A percentile compares a stretch with the other conserved stretches of the same genome.
These are phyloP conservation scores for Chrysophaeum taylorii DNA, from an alignment of 352 stramenopile genomes.

Conservation along the genomic window DNA sequence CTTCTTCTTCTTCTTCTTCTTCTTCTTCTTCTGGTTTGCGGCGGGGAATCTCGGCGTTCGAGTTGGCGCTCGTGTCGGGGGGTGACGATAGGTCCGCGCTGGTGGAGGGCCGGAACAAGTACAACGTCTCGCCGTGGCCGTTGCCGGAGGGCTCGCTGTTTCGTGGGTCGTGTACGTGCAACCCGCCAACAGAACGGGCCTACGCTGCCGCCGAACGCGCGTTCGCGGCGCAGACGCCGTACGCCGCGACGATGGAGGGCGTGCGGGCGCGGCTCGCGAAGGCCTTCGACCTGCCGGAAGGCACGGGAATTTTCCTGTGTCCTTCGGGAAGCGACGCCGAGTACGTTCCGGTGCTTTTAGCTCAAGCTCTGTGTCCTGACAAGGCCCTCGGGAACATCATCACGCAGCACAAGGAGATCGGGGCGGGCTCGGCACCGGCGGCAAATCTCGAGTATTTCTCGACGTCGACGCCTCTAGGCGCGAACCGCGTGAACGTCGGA, in stretches of 20 bases:
- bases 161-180: conserved; percentile 44
- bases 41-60: no score
- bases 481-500: conserved; percentile 26
- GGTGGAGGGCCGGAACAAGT: no score
- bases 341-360: conserved; percentile 44
- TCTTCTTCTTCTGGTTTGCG: no score
- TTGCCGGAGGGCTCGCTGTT: conserved; percentile 33
- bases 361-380: conserved; percentile 28
- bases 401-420: conserved; percentile 40
- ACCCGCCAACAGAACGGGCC: conserved; percentile 36
- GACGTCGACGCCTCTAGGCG: conserved; percentile 37
- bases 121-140: conserved; percentile 38
- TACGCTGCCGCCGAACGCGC: conserved; percentile 37
- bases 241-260: background rate
- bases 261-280: conserved; percentile 26
- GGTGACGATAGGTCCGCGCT: no score
- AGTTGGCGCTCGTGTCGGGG: no score
- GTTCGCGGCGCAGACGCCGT: conserved; percentile 21
- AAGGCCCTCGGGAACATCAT: conserved; percentile 35
- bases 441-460: conserved; percentile 39
- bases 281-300: conserved; percentile 33
- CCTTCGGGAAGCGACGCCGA: conserved; percentile 39
- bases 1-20: no score
- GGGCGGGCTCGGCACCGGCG: conserved; percentile 35
- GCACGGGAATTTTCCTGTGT: conserved; percentile 35